These are phyloP conservation scores for Diaporthe nobilis DNA, from an alignment of 2,329 filamentous ascomycete species.

Conservation along the genomic window DNA sequence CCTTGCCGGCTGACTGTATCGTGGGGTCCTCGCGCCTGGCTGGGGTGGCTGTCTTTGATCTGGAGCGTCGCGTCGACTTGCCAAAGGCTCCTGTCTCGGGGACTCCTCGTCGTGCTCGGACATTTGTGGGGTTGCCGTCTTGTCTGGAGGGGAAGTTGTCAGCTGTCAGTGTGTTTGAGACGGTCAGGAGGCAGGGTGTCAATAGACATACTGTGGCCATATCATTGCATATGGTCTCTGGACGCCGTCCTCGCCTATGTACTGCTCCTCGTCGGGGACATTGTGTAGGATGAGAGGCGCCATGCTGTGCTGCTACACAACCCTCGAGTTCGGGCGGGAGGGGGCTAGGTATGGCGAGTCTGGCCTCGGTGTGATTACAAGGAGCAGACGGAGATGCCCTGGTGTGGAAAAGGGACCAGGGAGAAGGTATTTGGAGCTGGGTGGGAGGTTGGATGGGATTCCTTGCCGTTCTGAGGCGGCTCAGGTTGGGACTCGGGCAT, in stretches of 20 bases:
- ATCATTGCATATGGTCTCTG: slow-evolving; percentile 77
- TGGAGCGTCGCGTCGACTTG: slow-evolving; percentile 75
- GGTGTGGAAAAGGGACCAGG: background rate
- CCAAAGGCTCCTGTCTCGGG: slow-evolving; percentile 76
- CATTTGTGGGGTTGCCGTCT: slow-evolving; percentile 64
- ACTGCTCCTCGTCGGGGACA: slow-evolving; percentile 77
- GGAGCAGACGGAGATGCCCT: background rate
- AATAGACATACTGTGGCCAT: slow-evolving; percentile 67
- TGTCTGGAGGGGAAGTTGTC: slow-evolving; percentile 65
- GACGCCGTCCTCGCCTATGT: slow-evolving; percentile 75
- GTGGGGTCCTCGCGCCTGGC: slow-evolving; percentile 74
- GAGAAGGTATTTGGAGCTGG: background rate
- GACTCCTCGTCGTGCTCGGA: slow-evolving; percentile 66
- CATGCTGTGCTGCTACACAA: slow-evolving; percentile 57
- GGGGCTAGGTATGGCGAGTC: background rate
- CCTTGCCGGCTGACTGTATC: slow-evolving; percentile 71
- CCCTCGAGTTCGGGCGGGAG: background rate
- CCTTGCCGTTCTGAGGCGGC: background rate
- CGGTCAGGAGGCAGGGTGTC: background rate
- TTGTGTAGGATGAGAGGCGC: slow-evolving; percentile 77
- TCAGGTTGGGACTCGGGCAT: background rate
- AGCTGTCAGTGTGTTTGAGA: slow-evolving; percentile 47
- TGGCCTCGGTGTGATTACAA: too few species aligned
- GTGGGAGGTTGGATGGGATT: background rate
- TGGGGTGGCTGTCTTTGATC: slow-evolving; percentile 72